Percentiles rank a stretch among this genome's conserved stretches.
Conservation (phyloP, 75 land plant genomes). For the Selaginella moellendorffii region DNA sequence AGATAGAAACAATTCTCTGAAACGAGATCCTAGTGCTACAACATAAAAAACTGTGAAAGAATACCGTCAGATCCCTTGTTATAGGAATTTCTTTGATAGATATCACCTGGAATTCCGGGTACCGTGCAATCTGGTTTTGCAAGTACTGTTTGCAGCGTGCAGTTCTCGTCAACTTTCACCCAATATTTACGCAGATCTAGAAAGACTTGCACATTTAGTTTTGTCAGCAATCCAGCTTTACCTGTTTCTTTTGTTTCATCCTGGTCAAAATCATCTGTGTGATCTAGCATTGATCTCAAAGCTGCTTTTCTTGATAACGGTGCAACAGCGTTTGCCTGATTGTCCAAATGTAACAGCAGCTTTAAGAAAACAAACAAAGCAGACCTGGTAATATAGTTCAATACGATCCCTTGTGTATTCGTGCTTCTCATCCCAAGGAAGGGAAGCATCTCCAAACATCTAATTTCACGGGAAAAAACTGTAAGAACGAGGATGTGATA, state of each 20-base stretch:
- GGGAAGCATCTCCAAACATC: constrained; percentile 13
- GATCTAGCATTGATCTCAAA: background rate
- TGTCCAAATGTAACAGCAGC: background rate
- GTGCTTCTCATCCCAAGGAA: constrained; percentile 68
- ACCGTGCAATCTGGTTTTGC: constrained; percentile 41
- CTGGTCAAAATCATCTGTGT: background rate
- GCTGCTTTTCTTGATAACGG: background rate
- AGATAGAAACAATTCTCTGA: constrained; percentile 51
- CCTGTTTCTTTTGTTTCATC: background rate
- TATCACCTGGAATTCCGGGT: constrained; percentile 70
- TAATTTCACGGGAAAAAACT: background rate
- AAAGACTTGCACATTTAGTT: background rate
- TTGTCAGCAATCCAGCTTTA: background rate
- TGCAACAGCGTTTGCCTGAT: background rate
- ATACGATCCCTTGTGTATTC: constrained; percentile 53
- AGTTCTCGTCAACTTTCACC: constrained; percentile 60
- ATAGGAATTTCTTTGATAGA: background rate
- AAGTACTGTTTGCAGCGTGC: constrained; percentile 48
- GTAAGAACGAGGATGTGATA: background rate
- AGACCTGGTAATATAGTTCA: constrained; percentile 81
- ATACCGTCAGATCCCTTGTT: background rate
- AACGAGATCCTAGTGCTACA: constrained; percentile 48
- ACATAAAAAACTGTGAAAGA: constrained; percentile 54
- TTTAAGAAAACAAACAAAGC: background rate
- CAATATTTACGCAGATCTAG: constrained; percentile 18